A percentile compares a stretch with the other conserved stretches of the same genome.
Conservation (phyloP, 2,329 filamentous ascomycete species). For the Ceratocystis albifundus region DNA sequence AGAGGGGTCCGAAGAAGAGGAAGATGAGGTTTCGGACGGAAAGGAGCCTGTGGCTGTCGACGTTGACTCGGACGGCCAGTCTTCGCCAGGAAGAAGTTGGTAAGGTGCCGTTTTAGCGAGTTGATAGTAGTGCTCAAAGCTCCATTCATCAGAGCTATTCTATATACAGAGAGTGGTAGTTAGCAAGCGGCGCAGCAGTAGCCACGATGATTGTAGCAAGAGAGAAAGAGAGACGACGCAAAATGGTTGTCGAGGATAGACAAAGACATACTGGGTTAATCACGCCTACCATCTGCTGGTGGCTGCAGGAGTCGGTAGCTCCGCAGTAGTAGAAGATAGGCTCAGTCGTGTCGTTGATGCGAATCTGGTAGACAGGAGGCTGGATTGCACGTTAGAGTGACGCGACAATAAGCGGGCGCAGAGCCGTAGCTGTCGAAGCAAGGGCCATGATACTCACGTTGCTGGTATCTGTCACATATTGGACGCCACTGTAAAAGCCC, state of each 20-base stretch:
- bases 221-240: not conserved
- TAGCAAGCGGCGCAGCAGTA: conserved; percentile 13
- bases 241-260: not conserved
- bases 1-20: conserved; percentile 22
- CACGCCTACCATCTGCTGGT: conserved; percentile 60
- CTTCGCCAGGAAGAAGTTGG: conserved; percentile 46
- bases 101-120: conserved; percentile 39
- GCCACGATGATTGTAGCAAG: not conserved
- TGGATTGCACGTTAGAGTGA: conserved; percentile 24
- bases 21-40: conserved; percentile 16
- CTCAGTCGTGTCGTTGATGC: conserved; percentile 44
- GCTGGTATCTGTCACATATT: conserved; percentile 36
- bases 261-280: conserved; percentile 52
- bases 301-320: conserved; percentile 52
- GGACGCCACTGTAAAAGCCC: conserved; percentile 45
- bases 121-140: conserved; percentile 38
- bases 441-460: conserved; percentile 31
- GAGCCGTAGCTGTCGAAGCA: not conserved
- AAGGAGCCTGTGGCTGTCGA: conserved; percentile 21
- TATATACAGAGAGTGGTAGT: conserved; percentile 3
- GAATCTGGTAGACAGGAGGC: conserved; percentile 35
- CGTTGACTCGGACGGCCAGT: conserved; percentile 40
- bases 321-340: conserved; percentile 62
- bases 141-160: conserved; percentile 28
- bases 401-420: not conserved